Evolutionary conservation across 2,329 filamentous ascomycete genomes (phyloP), one percentile per base, ranked within the genome.

Genomic region (Amylocarpus encephaloides): DNA sequence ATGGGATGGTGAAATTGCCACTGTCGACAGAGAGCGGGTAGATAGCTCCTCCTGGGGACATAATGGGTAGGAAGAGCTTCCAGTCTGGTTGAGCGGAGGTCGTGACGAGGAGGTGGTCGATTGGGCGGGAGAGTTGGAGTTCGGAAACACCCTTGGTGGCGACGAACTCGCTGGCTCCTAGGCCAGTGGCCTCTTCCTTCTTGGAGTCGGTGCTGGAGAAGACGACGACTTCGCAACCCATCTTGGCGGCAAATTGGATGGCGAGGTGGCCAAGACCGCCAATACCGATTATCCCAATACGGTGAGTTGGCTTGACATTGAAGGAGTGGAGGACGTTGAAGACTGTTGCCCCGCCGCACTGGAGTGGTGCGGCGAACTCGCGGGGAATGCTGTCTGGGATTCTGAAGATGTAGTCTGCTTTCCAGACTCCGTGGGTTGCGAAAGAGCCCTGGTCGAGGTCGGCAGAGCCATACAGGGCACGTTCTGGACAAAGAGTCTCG

Each of bases 11-110:
- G 26, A 66, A 43, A 42, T 65, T 57, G 12, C 56, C 59, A 6
- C 85, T 79, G 0, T 83, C 81, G 2, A 78, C 78, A 13, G 82
- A 83, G 42, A 89, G 74, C 64, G 85, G 81, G 53, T 85, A 76
- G 57, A 86, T 78, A 5, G 71, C 73, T 3, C 82, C 82, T 39
- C 78, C 73, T 6, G 74, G 68, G 46, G 76, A 74, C 45, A 88
- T 71, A 26, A 88, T 71, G 6, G 69, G 62, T 44, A 89, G 70
- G 66, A 85, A 88, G 49, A 69, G 67, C 44, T 86, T 65, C 6
- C 83, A 83, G 80, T 88, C 83, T n/a, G 63, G 63, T 32, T 62
- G 59, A 44, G 57, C 55, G 4, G 57, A 62, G 16, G 60, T 56
- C 9, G 61, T 64, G 46, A 66, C 59, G 44, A 66, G 50, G 10